phyloP scores from a whole-genome alignment of 2,329 filamentous ascomycete genomes.

The Cladophialophora immunda region DNA sequence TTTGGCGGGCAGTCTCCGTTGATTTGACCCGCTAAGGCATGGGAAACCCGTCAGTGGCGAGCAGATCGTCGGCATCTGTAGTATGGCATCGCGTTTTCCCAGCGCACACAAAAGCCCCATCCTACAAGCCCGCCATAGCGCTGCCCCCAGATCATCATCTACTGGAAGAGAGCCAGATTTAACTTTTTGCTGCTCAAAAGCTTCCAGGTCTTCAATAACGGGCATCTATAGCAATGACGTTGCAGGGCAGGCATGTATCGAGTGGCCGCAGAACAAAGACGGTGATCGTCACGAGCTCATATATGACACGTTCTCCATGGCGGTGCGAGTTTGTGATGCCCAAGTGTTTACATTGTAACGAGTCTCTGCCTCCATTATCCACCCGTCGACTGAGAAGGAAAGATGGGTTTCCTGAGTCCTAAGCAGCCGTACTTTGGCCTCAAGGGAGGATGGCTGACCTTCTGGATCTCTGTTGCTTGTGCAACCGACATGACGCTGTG shows the following conservation, averaged over 20 bases:
- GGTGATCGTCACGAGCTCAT: not conserved
- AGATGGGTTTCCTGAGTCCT: conserved; percentile 33
- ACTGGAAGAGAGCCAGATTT: not conserved
- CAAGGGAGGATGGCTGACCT: conserved; percentile 64
- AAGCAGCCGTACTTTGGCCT: conserved; percentile 61
- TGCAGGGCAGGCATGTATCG: not conserved
- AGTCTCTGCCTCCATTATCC: not conserved
- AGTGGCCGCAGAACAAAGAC: not conserved
- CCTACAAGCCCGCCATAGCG: not conserved
- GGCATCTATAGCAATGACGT: not conserved
- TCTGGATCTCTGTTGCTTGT: conserved; percentile 62
- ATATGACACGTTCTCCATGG: not conserved
- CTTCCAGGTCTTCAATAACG: not conserved
- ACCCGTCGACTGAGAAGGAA: not conserved
- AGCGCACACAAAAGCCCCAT: not conserved
- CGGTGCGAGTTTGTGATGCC: not conserved
- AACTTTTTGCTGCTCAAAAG: not conserved
- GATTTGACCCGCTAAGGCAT: not conserved
- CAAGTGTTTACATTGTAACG: not conserved
- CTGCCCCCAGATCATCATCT: not conserved
- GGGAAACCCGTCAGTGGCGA: not conserved
- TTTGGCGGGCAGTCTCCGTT: not conserved
- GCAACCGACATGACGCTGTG: conserved; percentile 60
- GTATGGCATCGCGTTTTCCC: not conserved
- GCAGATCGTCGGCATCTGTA: conserved; percentile 4